Base-by-base conservation (phyloP, 225 moss, liverwort and hornwort species). In the Pleurozium schreberi region DNA sequence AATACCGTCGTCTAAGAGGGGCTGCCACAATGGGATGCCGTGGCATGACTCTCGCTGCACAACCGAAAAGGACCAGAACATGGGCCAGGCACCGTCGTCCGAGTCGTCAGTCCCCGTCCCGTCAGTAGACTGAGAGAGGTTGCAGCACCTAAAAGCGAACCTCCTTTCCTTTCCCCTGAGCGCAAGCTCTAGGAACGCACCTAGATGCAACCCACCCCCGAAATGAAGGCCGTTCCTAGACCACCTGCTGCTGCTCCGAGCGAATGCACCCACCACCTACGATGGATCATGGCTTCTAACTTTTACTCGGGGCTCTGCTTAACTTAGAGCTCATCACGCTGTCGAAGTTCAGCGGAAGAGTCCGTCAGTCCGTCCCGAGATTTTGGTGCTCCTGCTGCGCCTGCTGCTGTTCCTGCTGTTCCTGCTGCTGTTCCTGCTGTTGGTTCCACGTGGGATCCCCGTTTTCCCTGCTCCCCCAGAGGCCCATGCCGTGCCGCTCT, bases 361-460 rank as follows among this genome's bases (percentile, higher is more conserved):
- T 45, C 22, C 82, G 63, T 82, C 82, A 83, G 85, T 60, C 75
- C 75, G 21, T 65, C 64, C 53, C 77, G 77, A 73, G 62, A 83
- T 84, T 88, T 57, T 52, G 81, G 57, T 86, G 89, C 63, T 80
- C 69, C 61, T 63, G 17, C 60, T 63, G 85, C 28, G 17, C 23
- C 38, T 27, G 15, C 83, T 83, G 25, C 38, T 82, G 60, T 5
- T 25, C 25, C 36, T 76, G 20, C n/a, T n/a, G n/a, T 55, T 52
- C 6, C 63, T 82, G 70, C 43, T 81, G 8, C 61, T 84, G 63
- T 55, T 87, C 83, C n/a, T 83, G 67, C 38, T 65, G 50, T 55
- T 89, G 82, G 90, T 88, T 90, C 90, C 92, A 92, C 92, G 92
- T 92, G 90, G 92, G 88, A 87, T 90, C 90, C 90, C 88, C 88